phyloP scores from a whole-genome alignment of 345 rosid genomes.

The Luvunga scandens region DNA sequence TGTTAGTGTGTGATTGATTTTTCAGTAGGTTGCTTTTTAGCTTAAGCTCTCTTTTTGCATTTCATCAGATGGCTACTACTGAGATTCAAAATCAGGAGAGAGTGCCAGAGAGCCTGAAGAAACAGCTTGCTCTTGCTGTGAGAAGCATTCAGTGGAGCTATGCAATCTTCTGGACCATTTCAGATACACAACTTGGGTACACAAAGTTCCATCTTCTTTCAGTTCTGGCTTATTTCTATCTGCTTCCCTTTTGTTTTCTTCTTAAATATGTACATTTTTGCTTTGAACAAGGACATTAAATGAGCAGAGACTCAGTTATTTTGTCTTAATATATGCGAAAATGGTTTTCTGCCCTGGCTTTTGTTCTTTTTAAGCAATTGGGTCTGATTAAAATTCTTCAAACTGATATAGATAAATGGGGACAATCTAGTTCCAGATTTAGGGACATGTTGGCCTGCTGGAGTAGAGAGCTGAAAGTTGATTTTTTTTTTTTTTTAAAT shows the following conservation, averaged over 20 bases:
- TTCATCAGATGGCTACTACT: conserved; percentile 29
- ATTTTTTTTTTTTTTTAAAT: background rate
- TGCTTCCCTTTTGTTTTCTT: background rate
- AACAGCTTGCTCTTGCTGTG: conserved; percentile 79
- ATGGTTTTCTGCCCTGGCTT: background rate
- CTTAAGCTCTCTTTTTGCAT: background rate
- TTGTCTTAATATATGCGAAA: background rate
- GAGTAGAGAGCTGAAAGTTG: background rate
- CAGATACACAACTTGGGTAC: conserved; percentile 80
- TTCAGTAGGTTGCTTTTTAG: background rate
- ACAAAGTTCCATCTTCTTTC: background rate
- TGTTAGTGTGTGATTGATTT: conserved; percentile 12
- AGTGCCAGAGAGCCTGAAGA: conserved; percentile 57
- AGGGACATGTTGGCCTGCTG: background rate
- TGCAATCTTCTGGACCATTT: conserved; percentile 89
- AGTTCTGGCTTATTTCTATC: conserved; percentile 6
- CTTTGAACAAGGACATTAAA: background rate
- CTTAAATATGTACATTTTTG: background rate
- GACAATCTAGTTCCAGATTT: background rate
- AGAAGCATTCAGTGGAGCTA: conserved; percentile 89
- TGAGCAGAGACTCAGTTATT: background rate
- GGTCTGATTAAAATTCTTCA: conserved; percentile 6
- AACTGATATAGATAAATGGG: background rate
- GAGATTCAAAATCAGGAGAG: conserved; percentile 31
- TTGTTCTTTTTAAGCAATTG: background rate